These are phyloP conservation scores for Apiotrichum domesticum DNA, from an alignment of 1,284 basidiomycete genomes.

Conservation along the genomic window DNA sequence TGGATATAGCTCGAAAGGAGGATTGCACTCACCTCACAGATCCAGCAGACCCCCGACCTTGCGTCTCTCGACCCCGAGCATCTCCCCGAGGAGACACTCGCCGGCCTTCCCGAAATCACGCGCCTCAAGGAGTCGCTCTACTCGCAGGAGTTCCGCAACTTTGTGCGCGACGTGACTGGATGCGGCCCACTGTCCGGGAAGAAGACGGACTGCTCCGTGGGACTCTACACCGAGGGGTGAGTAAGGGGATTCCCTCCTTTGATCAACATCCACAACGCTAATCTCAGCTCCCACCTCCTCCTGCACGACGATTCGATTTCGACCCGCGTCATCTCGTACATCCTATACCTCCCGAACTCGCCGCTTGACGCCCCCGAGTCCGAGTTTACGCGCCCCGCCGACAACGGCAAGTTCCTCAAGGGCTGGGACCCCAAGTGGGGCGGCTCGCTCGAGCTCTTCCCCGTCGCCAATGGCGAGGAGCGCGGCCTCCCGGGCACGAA, in stretches of 20 bases:
- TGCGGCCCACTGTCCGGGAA: slow-evolving; percentile 84
- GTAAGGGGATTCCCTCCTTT: background rate
- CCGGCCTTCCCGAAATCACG: slow-evolving; percentile 70
- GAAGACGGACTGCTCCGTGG: slow-evolving; percentile 95
- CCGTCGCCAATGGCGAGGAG: slow-evolving; percentile 49
- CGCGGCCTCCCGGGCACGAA: slow-evolving; percentile 42
- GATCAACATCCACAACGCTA: too few relatives aligned
- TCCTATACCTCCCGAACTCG: slow-evolving; percentile 92
- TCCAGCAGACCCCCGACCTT: slow-evolving; percentile 95
- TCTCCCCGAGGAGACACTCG: slow-evolving; percentile 51
- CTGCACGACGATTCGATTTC: slow-evolving; percentile 99
- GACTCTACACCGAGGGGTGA: slow-evolving; percentile 69
- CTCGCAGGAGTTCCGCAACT: slow-evolving; percentile 73
- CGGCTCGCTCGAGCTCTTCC: slow-evolving; percentile 93
- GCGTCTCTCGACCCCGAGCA: slow-evolving; percentile 78
- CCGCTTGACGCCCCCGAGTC: slow-evolving; percentile 51
- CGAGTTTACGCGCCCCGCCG: slow-evolving; percentile 22
- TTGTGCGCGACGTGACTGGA: slow-evolving; percentile 81
- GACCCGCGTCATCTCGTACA: slow-evolving; percentile 88
- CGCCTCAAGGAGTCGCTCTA: slow-evolving; percentile 87
- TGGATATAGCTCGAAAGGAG: too few relatives aligned
- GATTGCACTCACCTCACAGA: slow-evolving; percentile 49
- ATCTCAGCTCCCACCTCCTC: slow-evolving; percentile 68
- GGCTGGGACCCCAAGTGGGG: slow-evolving; percentile 78
- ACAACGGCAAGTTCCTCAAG: slow-evolving; percentile 43